phyloP scores from a whole-genome alignment of 306 rosid genomes.

The Geum urbanum region DNA sequence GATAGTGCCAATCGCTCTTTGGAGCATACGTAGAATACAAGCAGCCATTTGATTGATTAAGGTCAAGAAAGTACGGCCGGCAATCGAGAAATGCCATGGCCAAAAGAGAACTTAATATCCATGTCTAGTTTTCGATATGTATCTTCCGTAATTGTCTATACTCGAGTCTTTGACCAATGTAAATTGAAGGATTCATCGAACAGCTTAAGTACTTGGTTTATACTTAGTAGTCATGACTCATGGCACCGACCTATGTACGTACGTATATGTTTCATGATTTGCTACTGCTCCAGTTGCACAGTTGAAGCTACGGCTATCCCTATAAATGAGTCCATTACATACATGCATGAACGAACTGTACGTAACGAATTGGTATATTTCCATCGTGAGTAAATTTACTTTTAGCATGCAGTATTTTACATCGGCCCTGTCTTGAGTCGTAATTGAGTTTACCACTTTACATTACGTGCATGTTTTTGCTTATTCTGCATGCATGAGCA shows the following conservation, averaged over 20 bases:
- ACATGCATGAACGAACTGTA: background rate
- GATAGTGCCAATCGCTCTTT: background rate
- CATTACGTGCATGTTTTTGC: too few species aligned
- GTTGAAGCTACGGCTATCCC: background rate
- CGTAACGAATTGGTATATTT: background rate
- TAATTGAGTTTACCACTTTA: too few species aligned
- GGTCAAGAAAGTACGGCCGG: background rate
- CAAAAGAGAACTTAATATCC: background rate
- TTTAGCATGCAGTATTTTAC: too few species aligned
- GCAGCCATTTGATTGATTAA: background rate
- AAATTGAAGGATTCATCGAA: background rate
- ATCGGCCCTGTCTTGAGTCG: too few species aligned
- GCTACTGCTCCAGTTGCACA: background rate
- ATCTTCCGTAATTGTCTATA: background rate
- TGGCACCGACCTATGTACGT: background rate
- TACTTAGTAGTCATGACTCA: background rate
- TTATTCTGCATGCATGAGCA: background rate
- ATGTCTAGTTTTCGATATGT: background rate
- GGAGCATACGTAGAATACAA: background rate
- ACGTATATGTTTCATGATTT: background rate
- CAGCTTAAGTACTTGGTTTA: too few species aligned
- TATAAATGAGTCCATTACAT: background rate
- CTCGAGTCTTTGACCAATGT: background rate
- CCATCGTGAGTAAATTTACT: background rate
- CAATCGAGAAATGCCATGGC: background rate